Evolutionary conservation across 768 basidiomycete genomes (phyloP).

Genomic region (Nevesoporus exiguus): DNA sequence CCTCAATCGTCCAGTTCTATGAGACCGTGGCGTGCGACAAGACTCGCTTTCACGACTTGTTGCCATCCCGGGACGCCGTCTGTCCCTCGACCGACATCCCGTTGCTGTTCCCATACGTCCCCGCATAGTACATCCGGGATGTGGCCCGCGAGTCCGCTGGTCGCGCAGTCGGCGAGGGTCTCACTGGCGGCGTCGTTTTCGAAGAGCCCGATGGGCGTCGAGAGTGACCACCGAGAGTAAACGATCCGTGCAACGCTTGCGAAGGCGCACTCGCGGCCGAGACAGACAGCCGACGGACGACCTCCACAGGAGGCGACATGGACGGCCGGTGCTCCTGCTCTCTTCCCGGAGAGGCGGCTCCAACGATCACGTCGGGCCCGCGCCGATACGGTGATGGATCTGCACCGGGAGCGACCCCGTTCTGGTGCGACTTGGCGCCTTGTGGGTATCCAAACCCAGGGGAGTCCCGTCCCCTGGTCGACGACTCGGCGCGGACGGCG

Average conservation of each 20-base stretch:
- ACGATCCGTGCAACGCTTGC: slow-evolving; percentile 19
- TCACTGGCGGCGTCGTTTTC: slow-evolving; percentile 20
- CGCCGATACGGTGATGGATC: slow-evolving; percentile 41
- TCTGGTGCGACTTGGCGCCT: slow-evolving; percentile 32
- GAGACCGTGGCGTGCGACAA: too few species aligned
- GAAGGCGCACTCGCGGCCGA: slow-evolving; percentile 35
- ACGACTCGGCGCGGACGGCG: slow-evolving; percentile 23
- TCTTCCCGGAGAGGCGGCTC: slow-evolving; percentile 41
- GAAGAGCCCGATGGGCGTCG: slow-evolving; percentile 16
- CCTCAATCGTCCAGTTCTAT: slow-evolving; percentile 15
- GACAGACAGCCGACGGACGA: slow-evolving; percentile 45
- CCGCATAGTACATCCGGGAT: slow-evolving; percentile 19
- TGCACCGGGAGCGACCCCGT: slow-evolving; percentile 31
- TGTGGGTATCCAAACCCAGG: slow-evolving; percentile 19
- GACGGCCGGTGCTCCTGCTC: slow-evolving; percentile 39
- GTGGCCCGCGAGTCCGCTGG: slow-evolving; percentile 22
- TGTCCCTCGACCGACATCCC: slow-evolving; percentile 11
- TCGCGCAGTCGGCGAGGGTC: slow-evolving; percentile 15
- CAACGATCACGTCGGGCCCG: slow-evolving; percentile 33
- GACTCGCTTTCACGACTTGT: slow-evolving; percentile 25
- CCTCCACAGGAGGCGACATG: slow-evolving; percentile 46
- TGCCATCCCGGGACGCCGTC: slow-evolving; percentile 15
- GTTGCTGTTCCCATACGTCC: slow-evolving; percentile 19
- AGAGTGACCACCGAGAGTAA: slow-evolving; percentile 17
- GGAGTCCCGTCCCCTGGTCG: slow-evolving; percentile 13